These are phyloP conservation scores for Xerocomus brunneocitrinus DNA, from an alignment of 768 basidiomycete genomes.

Conservation along the genomic window DNA sequence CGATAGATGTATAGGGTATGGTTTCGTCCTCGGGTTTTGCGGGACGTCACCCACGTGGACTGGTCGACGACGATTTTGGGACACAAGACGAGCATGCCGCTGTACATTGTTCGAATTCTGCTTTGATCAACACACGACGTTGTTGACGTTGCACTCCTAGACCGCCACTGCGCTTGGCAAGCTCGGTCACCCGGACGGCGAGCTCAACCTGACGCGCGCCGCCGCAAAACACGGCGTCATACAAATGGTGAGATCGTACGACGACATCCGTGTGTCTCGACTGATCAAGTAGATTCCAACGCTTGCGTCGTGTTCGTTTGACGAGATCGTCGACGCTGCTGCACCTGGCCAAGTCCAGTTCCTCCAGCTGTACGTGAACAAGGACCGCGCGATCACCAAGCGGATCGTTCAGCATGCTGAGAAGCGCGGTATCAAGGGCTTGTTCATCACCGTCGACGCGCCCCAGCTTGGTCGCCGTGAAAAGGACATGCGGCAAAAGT, in stretches of 20 bases:
- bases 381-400: slow-evolving; percentile 80
- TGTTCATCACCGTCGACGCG: slow-evolving; percentile 98
- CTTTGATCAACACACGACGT: neutral
- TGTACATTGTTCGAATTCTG: slow-evolving; percentile 61
- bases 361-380: slow-evolving; percentile 88
- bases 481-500: slow-evolving; percentile 97
- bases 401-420: slow-evolving; percentile 89
- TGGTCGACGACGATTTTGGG: slow-evolving; percentile 83
- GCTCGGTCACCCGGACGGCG: slow-evolving; percentile 94
- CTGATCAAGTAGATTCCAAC: slow-evolving; percentile 73
- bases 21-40: slow-evolving; percentile 85
- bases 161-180: slow-evolving; percentile 90
- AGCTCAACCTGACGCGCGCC: slow-evolving; percentile 84
- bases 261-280: neutral
- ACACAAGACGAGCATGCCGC: slow-evolving; percentile 65
- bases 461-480: slow-evolving; percentile 93
- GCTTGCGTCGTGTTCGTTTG: slow-evolving; percentile 91
- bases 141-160: slow-evolving; percentile 25
- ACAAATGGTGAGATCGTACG: slow-evolving; percentile 52
- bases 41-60: slow-evolving; percentile 83
- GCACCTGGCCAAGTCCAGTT: slow-evolving; percentile 77
- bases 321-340: slow-evolving; percentile 89
- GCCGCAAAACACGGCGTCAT: slow-evolving; percentile 76
- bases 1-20: slow-evolving; percentile 53
- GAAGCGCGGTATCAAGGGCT: slow-evolving; percentile 80